A percentile compares a stretch with the other conserved stretches of the same genome.
Evolutionary conservation across 1,139 yeast genomes (phyloP).

Genomic region (Candida mesenterica): DNA sequence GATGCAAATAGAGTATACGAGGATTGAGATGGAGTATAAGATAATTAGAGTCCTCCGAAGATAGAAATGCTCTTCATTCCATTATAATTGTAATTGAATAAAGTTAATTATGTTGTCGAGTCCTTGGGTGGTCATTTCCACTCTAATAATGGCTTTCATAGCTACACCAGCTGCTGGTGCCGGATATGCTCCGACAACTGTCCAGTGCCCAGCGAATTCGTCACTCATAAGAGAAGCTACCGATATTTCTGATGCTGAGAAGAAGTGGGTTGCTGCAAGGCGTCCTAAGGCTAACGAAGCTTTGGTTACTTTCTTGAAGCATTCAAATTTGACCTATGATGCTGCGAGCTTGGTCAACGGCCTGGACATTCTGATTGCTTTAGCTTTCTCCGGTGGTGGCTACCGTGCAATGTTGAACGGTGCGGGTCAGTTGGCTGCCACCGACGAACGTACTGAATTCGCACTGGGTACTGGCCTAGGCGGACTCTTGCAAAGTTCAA

Average conservation of each 20-base stretch:
- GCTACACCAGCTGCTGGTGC: background rate
- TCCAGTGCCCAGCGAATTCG: constrained; percentile 49
- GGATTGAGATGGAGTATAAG: too few species aligned
- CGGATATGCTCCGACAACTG: constrained; percentile 60
- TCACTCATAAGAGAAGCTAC: constrained; percentile 28
- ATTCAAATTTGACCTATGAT: constrained; percentile 58
- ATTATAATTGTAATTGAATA: too few species aligned
- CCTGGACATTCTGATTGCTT: constrained; percentile 52
- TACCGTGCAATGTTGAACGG: constrained; percentile 88
- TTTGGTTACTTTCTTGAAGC: constrained; percentile 52
- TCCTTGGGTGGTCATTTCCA: too few species aligned
- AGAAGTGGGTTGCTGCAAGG: constrained; percentile 44
- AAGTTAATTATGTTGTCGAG: too few species aligned
- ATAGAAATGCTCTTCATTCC: too few species aligned
- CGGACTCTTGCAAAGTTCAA: constrained; percentile 39
- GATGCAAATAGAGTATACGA: too few species aligned
- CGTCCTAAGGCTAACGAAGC: constrained; percentile 53
- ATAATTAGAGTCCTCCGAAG: too few species aligned
- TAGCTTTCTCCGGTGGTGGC: constrained; percentile 91
- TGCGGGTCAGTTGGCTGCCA: constrained; percentile 82
- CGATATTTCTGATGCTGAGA: constrained; percentile 36
- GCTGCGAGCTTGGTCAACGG: constrained; percentile 44
- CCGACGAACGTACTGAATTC: constrained; percentile 65
- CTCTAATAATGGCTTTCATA: background rate
- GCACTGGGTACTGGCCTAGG: constrained; percentile 54